These are phyloP conservation scores for Grigorovia humatica DNA, from an alignment of 805 yeast species.

Conservation along the genomic window DNA sequence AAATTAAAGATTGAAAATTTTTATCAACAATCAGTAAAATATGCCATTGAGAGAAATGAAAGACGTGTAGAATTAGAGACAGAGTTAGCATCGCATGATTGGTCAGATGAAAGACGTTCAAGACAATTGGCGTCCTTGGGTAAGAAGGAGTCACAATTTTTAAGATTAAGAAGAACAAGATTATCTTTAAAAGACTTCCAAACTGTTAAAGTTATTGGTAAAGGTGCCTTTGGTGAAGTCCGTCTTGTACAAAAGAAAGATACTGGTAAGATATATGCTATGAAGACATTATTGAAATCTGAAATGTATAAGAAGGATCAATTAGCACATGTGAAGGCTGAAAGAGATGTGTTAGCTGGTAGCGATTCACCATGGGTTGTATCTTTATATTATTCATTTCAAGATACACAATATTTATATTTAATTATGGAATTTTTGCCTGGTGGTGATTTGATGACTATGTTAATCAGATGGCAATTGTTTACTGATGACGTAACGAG, in stretches of 20 bases:
- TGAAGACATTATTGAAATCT: slow-evolving; percentile 81
- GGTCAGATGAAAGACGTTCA: slow-evolving; percentile 76
- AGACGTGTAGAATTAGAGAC: slow-evolving; percentile 80
- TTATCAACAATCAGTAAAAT: slow-evolving; percentile 74
- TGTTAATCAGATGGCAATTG: slow-evolving; percentile 89
- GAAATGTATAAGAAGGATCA: slow-evolving; percentile 96
- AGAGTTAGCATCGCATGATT: slow-evolving; percentile 52
- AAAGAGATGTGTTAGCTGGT: slow-evolving; percentile 88
- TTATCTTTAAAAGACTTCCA: slow-evolving; percentile 72
- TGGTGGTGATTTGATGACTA: slow-evolving; percentile 86
- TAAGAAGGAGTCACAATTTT: slow-evolving; percentile 75
- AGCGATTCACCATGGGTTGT: slow-evolving; percentile 87
- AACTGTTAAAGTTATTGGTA: slow-evolving; percentile 84
- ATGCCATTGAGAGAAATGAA: slow-evolving; percentile 93
- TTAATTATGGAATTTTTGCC: slow-evolving; percentile 91
- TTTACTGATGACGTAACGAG: slow-evolving; percentile 89
- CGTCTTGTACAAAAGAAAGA: slow-evolving; percentile 87
- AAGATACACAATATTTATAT: slow-evolving; percentile 73
- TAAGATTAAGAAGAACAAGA: slow-evolving; percentile 77
- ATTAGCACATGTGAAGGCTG: slow-evolving; percentile 90
- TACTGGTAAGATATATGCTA: slow-evolving; percentile 83
- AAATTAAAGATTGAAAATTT: slow-evolving; percentile 75
- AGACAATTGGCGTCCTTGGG: slow-evolving; percentile 78
- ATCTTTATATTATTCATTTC: slow-evolving; percentile 63
- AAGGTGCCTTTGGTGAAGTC: slow-evolving; percentile 98